A percentile compares a stretch with the other conserved stretches of the same genome.
Conservation (phyloP, 495 filamentous ascomycete species). For the Penicillium manginii region DNA sequence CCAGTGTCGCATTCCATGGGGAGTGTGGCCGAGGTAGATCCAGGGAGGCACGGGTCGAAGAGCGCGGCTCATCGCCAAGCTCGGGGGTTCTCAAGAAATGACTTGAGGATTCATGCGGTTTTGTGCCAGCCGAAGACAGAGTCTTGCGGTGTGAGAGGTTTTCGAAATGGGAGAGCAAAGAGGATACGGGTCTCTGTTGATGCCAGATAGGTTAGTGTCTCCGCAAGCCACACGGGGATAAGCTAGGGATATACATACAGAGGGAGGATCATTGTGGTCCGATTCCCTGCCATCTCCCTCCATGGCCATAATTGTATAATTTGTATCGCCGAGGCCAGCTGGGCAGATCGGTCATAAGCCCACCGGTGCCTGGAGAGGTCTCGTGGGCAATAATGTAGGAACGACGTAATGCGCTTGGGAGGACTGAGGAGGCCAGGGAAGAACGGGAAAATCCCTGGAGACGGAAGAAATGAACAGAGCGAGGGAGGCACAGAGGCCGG, state of each 20-base stretch:
- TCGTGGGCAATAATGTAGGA: slow-evolving; percentile 3
- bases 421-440: background rate
- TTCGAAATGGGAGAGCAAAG: slow-evolving; percentile 90
- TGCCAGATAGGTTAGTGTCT: slow-evolving; percentile 20
- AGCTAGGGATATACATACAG: slow-evolving; percentile 43
- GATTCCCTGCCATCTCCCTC: slow-evolving; percentile 39
- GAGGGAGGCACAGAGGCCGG: slow-evolving; percentile 22
- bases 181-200: slow-evolving; percentile 77
- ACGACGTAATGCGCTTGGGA: background rate
- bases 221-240: slow-evolving; percentile 16
- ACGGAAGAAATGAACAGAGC: background rate
- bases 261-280: slow-evolving; percentile 49
- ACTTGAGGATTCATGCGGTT: slow-evolving; percentile 38
- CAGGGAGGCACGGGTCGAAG: slow-evolving; percentile 52
- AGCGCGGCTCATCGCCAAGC: slow-evolving; percentile 49
- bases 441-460: background rate
- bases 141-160: slow-evolving; percentile 66
- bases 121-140: slow-evolving; percentile 33
- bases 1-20: slow-evolving; percentile 40
- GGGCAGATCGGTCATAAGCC: slow-evolving; percentile 39
- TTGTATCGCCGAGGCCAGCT: slow-evolving; percentile 28
- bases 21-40: slow-evolving; percentile 53
- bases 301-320: slow-evolving; percentile 38
- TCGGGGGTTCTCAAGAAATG: slow-evolving; percentile 42
- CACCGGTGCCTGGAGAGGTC: slow-evolving; percentile 14